These are phyloP conservation scores for Arthrinium puccinioides DNA, from an alignment of 2,329 filamentous ascomycete species.

Conservation along the genomic window DNA sequence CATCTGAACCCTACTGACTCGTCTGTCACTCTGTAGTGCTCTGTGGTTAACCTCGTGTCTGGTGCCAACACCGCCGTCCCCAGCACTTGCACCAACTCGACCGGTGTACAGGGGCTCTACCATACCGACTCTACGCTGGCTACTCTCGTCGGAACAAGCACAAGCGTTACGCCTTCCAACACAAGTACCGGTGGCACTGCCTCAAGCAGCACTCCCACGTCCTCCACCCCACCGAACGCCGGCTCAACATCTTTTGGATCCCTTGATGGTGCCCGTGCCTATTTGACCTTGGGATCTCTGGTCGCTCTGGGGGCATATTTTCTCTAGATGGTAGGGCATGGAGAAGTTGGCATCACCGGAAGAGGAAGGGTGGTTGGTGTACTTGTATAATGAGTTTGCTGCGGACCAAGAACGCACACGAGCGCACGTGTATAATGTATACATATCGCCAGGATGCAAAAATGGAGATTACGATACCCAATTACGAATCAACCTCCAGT, in stretches of 20 bases:
- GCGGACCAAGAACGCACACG: no score
- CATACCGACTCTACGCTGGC: neutral
- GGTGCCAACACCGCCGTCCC: constrained; percentile 23
- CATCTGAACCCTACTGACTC: neutral
- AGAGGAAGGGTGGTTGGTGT: no score
- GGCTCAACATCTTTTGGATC: neutral
- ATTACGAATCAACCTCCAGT: no score
- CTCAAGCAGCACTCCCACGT: neutral
- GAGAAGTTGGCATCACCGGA: no score
- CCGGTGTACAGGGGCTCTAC: neutral
- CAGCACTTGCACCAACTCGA: constrained; percentile 27
- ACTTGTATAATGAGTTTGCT: no score
- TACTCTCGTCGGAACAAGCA: neutral
- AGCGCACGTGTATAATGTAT: no score
- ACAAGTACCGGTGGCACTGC: neutral
- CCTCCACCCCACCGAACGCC: neutral
- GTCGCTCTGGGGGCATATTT: neutral
- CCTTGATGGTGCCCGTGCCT: neutral
- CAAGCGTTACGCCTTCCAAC: no score
- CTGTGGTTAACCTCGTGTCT: constrained; percentile 47
- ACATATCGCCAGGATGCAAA: no score
- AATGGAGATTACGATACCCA: no score
- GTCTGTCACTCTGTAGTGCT: constrained; percentile 32
- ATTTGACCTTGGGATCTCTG: neutral
- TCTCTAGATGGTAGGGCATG: neutral